Evolutionary conservation across 306 rosid genomes (phyloP), one percentile per base, ranked within the genome.

Genomic region (Cicer pinnatifidum): DNA sequence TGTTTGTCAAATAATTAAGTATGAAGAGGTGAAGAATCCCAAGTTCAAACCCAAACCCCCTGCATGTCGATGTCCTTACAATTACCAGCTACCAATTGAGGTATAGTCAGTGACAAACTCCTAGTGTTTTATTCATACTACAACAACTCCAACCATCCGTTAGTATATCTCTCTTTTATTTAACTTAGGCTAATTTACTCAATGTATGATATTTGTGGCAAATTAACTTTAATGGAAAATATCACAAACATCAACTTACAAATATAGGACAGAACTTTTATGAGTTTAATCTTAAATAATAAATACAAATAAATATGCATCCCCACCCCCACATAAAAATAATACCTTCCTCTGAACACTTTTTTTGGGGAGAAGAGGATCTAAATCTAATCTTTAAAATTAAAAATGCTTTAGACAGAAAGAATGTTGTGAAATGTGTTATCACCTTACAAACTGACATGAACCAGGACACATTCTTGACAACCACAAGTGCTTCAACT

Each of bases 401-500:
- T 40, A 17, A 75, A 76, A 50, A 44, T 61, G 72, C 54, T 75
- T 40, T 61, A 7, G 39, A 53, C 9, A 43, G 13, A 33, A 77
- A 33, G 12, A n/a, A 35, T 47, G 37, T 5, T 67, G 59, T 47
- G 67, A 58, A 73, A 66, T 50, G 78, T 57, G 50, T 39, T 53
- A 15, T 90, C 84, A 84, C 60, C 87, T 53, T 13, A 82, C 46
- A 70, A 77, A 58, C 66, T 73, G 86, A 75, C 54, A 85, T 1
- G 94, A 85, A 19, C 69, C 82, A 3, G 92, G 86, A 72, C 87
- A 85, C 20, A 77, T n/a, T 83, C 71, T 85, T 52, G 90, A 79
- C 72, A 89, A 44, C 82, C 82, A 66, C 39, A 52, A 6, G 11
- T 84, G 73, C 81, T 94, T 94, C 73, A 89, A 46, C 84, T 74